Percentiles rank a stretch among this genome's conserved stretches.
phyloP scores from a whole-genome alignment of 2,329 filamentous ascomycete species.

The Phyllosticta citriasiana region DNA sequence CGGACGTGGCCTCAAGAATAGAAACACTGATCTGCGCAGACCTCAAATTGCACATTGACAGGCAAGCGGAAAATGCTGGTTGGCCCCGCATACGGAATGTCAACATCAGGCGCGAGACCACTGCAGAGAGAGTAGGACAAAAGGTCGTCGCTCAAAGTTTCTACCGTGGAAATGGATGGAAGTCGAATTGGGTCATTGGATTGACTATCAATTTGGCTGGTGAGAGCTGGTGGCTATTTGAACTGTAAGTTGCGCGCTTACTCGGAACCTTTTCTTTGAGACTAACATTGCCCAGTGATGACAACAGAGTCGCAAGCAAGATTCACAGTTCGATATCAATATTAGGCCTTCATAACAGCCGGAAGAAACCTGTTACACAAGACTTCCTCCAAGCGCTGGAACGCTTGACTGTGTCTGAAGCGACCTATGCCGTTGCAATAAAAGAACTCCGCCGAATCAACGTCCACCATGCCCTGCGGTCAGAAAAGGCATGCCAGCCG shows the following conservation, averaged over 20 bases:
- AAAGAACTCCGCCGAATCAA: slow-evolving; percentile 2
- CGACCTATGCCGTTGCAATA: slow-evolving; percentile 17
- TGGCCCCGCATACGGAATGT: slow-evolving; percentile 45
- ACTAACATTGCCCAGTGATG: slow-evolving; percentile 19
- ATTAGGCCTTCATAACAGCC: background rate
- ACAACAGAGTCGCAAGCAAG: slow-evolving; percentile 15
- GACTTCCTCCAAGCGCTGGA: slow-evolving; percentile 25
- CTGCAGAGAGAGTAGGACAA: slow-evolving; percentile 27
- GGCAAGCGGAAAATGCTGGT: slow-evolving; percentile 50
- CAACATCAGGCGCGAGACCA: slow-evolving; percentile 32
- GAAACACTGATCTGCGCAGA: slow-evolving; percentile 53
- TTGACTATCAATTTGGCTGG: slow-evolving; percentile 33
- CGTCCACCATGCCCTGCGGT: slow-evolving; percentile 1
- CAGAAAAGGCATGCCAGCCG: background rate
- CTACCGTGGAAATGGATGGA: slow-evolving; percentile 65
- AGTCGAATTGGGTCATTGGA: slow-evolving; percentile 59
- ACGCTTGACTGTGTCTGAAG: slow-evolving; percentile 27
- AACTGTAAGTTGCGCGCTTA: slow-evolving; percentile 14
- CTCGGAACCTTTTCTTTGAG: slow-evolving; percentile 11
- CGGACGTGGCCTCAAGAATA: slow-evolving; percentile 48
- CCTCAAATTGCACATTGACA: slow-evolving; percentile 51
- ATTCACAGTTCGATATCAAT: slow-evolving; percentile 1
- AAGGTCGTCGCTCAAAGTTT: slow-evolving; percentile 57
- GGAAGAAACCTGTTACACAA: slow-evolving; percentile 18
- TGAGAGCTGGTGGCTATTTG: slow-evolving; percentile 28